phyloP scores from a whole-genome alignment of 1,139 yeast species.

The Geotrichum candidum region DNA sequence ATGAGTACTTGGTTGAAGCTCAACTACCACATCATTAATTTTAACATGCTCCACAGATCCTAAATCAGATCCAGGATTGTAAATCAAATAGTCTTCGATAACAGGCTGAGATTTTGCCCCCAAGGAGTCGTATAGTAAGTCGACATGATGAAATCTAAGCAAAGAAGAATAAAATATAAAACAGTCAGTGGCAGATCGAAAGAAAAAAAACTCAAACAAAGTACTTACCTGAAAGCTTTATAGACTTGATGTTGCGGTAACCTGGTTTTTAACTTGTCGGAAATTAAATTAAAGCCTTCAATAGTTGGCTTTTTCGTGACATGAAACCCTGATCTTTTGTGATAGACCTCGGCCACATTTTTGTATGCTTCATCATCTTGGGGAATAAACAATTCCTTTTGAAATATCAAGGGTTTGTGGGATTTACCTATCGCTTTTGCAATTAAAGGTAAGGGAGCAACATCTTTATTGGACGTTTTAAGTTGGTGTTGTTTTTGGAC shows the following conservation, averaged over 20 bases:
- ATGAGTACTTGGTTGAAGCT: background rate
- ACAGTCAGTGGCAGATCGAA: background rate
- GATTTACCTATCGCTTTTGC: background rate
- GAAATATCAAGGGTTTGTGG: background rate
- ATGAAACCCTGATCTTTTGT: background rate
- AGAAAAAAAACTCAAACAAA: background rate
- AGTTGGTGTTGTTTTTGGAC: background rate
- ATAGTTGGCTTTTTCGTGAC: background rate
- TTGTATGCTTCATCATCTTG: background rate
- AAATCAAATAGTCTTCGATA: background rate
- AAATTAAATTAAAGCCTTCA: background rate
- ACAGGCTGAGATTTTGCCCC: background rate
- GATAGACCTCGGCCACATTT: background rate
- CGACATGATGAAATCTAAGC: background rate
- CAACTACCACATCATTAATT: background rate
- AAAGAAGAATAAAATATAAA: background rate
- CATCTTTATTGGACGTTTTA: background rate
- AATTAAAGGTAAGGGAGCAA: background rate
- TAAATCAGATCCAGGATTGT: background rate
- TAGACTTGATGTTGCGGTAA: background rate
- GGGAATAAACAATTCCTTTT: background rate
- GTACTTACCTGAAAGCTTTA: background rate
- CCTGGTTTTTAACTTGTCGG: background rate
- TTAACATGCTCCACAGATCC: background rate
- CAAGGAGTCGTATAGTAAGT: background rate